Conservation (phyloP, 1,284 basidiomycete genomes). For the Cutaneotrichosporon sp. region DNA sequence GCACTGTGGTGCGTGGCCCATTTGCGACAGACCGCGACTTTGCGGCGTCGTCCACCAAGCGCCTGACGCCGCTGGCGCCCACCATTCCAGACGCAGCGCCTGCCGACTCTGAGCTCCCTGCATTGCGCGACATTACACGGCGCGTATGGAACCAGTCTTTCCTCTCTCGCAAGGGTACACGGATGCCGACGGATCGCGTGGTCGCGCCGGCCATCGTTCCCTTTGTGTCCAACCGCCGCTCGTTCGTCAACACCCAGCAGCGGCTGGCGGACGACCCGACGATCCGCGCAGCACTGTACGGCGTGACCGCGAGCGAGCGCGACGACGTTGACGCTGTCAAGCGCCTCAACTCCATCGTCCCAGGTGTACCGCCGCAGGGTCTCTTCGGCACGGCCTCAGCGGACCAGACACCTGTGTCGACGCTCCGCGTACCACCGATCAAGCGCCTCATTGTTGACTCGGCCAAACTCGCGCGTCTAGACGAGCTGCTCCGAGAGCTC, state of each 20-base stretch:
- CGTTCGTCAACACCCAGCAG: slow-evolving; percentile 69
- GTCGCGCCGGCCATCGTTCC: slow-evolving; percentile 79
- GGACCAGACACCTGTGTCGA: slow-evolving; percentile 74
- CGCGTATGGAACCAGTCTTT: slow-evolving; percentile 68
- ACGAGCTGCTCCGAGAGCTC: slow-evolving; percentile 81
- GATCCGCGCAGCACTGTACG: slow-evolving; percentile 75
- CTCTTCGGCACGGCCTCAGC: slow-evolving; percentile 63
- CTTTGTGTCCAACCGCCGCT: slow-evolving; percentile 64
- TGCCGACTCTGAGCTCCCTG: slow-evolving; percentile 13
- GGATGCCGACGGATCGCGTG: slow-evolving; percentile 74
- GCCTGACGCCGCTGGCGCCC: slow-evolving; percentile 40
- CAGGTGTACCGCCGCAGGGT: slow-evolving; percentile 63
- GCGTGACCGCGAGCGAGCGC: slow-evolving; percentile 65
- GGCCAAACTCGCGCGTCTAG: slow-evolving; percentile 88
- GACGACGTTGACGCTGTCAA: slow-evolving; percentile 60
- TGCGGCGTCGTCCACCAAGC: slow-evolving; percentile 49
- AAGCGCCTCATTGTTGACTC: slow-evolving; percentile 96
- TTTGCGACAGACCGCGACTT: slow-evolving; percentile 54
- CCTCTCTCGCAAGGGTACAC: slow-evolving; percentile 69
- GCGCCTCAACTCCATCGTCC: slow-evolving; percentile 56
- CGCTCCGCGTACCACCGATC: slow-evolving; percentile 90
- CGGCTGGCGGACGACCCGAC: slow-evolving; percentile 54
- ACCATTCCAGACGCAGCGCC: slow-evolving; percentile 38
- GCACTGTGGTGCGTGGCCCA: slow-evolving; percentile 41
- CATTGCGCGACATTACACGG: slow-evolving; percentile 56